These are phyloP conservation scores for Pneumocystis carinii DNA, from an alignment of 1,139 yeast genomes.

Conservation along the genomic window DNA sequence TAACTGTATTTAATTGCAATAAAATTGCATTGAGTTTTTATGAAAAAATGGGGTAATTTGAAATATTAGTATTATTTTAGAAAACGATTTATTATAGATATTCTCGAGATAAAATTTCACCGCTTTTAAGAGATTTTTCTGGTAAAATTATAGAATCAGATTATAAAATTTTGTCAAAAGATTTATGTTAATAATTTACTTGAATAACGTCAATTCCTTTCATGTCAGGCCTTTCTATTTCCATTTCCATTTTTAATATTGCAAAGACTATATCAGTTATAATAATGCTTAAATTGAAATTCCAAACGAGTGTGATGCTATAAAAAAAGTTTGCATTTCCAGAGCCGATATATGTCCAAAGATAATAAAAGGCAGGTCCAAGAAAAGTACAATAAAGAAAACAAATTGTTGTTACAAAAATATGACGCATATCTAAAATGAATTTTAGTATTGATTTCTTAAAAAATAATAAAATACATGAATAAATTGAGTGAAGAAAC, in stretches of 20 bases:
- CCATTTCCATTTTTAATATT: conserved; percentile 49
- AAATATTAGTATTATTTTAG: background rate
- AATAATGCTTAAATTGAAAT: conserved; percentile 52
- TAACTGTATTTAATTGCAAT: conserved; percentile 15
- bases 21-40: conserved; percentile 14
- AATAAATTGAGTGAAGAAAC: conserved; percentile 29
- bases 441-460: conserved; percentile 11
- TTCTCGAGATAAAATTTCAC: conserved; percentile 13
- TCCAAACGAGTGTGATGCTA: conserved; percentile 76
- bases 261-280: conserved; percentile 76
- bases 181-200: background rate
- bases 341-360: conserved; percentile 89
- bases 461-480: conserved; percentile 25
- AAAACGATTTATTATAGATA: conserved; percentile 5
- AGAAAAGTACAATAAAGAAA: conserved; percentile 40
- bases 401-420: conserved; percentile 31
- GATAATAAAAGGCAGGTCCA: conserved; percentile 79
- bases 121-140: conserved; percentile 10
- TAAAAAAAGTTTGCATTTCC: conserved; percentile 94
- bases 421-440: conserved; percentile 32
- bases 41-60: conserved; percentile 4
- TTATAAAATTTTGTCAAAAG: conserved; percentile 14
- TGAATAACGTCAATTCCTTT: background rate
- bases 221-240: conserved; percentile 20
- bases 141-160: conserved; percentile 12